Base-by-base conservation (phyloP, 345 rosid genomes). In the Aethionema arabicum region DNA sequence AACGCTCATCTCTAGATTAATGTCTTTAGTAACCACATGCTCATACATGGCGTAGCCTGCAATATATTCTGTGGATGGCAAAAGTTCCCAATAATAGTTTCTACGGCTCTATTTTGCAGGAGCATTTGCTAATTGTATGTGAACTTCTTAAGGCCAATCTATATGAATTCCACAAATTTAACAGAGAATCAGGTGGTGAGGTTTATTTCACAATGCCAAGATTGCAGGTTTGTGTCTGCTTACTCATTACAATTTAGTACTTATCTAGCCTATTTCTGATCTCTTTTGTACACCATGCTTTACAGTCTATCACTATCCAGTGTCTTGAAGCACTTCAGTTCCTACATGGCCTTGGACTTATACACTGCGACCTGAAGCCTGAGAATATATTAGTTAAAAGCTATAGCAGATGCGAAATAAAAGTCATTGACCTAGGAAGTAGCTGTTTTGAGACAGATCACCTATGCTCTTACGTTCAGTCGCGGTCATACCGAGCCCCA, bases 371-470 rank as follows among this genome's bases (percentile, higher is more conserved):
- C 74, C 73, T 95, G 46, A 95, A 95, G 72, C 99, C 97, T 30
- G 97, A 95, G 74, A 95, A 95, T 55, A 90, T 90, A 71, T 68
- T 95, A 70, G 97, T 95, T 39, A 90, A 95, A 73, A 95, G 99
- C 76, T 95, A 95, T 64, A 95, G 96, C 68, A 83, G 99, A 71
- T 95, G 99, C 52, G 99, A 95, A 78, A 86, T 90, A 72, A 95
- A 95, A 84, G 96, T 90, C 70, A 95, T 95, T 42, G 99, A 95
- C 78, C 96, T 95, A n/a, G 99, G 99, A 69, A 90, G 99, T 73
- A 90, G 99, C 79, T 95, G 99, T 80, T 95, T 90, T 74, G 96
- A 90, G 86, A 90, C 99, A 2, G 99, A 90, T 73, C 95, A 95
- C 70, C 70, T 95, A 16, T 95, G 96, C 82, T 95, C 99, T 51